Evolutionary conservation across 179 eudicot genomes (phyloP).

Genomic region (Heliamphora pulchella): DNA sequence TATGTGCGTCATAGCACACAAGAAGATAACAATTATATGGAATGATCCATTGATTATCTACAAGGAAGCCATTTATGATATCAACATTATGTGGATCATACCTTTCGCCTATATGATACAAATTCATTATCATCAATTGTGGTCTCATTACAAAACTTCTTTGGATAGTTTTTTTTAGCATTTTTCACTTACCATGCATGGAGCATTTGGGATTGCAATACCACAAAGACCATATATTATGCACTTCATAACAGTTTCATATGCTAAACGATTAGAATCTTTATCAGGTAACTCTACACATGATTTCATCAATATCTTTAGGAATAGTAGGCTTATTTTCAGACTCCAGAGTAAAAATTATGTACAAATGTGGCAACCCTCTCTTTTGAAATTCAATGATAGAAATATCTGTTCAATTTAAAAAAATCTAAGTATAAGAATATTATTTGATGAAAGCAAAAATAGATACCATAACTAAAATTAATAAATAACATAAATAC

Average conservation of each 20-base stretch:
- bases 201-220: neutral
- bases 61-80: neutral
- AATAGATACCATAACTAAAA: neutral
- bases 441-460: too few species aligned
- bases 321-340: neutral
- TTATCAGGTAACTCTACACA: neutral
- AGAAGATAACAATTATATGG: neutral
- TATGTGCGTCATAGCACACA: neutral
- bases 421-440: neutral
- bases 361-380: slow-evolving; percentile 19
- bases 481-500: neutral
- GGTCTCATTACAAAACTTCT: neutral
- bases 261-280: slow-evolving; percentile 9
- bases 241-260: neutral
- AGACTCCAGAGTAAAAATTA: neutral
- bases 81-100: too few species aligned
- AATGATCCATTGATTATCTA: neutral
- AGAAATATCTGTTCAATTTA: neutral
- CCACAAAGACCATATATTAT: neutral
- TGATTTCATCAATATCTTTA: neutral
- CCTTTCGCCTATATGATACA: neutral
- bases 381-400: slow-evolving; percentile 18
- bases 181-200: neutral
- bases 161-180: slow-evolving; percentile 4
- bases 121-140: neutral